Evolutionary conservation across 2,329 filamentous ascomycete genomes (phyloP), one percentile per base, ranked within the genome.

Genomic region (Chrysosphaeria jannelii): DNA sequence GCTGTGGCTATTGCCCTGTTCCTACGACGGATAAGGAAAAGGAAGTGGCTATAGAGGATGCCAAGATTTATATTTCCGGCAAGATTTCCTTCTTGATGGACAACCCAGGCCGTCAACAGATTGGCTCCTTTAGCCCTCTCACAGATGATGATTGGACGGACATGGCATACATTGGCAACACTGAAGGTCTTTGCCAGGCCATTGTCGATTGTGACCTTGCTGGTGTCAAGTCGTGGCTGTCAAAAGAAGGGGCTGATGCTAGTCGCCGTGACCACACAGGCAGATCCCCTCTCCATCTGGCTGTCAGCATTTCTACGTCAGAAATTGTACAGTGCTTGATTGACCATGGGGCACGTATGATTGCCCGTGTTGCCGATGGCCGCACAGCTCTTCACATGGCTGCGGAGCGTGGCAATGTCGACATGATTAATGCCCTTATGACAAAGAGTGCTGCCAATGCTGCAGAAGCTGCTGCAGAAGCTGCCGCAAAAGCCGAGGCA

Each of bases 81-180:
- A 51, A 57, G 12, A 51, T 85, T 7, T 50, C 51, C 0, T 88
- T 88, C 40, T 50, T 85, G 33, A 67, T 66, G 30, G 74, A 89
- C 34, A 60, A 89, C 33, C 72, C 76, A 2, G 76, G 76, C 10
- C 55, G 76, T 26, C 76, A 32, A 30, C 46, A 57, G 39, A 61
- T 61, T 23, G 57, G 57, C 13, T 60, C 54, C 7, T 88, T 88
- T 45, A 69, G 85, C 34, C 76, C 75, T 0, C 51, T 81, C 18
- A 79, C 69, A 0, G 64, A 75, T 20, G 55, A 74, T 23, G 74
- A 85, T 36, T 88, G 75, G 72, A 85, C 75, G 1, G 71, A 79
- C 31, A 85, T 88, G 74, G 74, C 75, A 1, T 89, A 88, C 32
- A 55, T 88, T 17, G 71, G 74, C 8, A 72, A 78, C 32, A 79